Conservation (phyloP, 257 asterid species). For the Penstemon eatonii region DNA sequence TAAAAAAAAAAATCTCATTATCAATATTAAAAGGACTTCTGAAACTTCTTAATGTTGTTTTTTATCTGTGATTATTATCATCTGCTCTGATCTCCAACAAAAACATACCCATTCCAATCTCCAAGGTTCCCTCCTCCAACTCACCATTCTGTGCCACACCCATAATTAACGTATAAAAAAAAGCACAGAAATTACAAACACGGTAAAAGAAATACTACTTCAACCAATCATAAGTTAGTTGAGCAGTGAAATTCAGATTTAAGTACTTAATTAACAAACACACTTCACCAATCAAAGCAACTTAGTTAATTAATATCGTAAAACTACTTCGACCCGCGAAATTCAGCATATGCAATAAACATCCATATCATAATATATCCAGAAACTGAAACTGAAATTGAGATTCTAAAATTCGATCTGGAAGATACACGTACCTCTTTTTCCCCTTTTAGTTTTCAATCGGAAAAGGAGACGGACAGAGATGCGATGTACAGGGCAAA, state of each 20-base stretch:
- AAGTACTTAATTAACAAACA: neutral
- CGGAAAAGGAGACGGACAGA: slow-evolving; percentile 27
- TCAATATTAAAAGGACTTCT: no score
- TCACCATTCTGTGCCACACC: slow-evolving; percentile 58
- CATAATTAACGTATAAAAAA: slow-evolving; percentile 49
- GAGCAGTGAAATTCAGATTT: slow-evolving; percentile 1
- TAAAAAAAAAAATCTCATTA: neutral
- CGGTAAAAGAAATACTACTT: slow-evolving; percentile 2
- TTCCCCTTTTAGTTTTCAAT: slow-evolving; percentile 15
- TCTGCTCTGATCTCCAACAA: neutral
- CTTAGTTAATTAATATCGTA: neutral
- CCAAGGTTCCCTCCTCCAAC: slow-evolving; percentile 82
- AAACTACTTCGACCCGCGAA: slow-evolving; percentile 1
- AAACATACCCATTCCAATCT: slow-evolving; percentile 88
- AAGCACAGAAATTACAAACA: slow-evolving; percentile 17
- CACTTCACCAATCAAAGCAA: neutral
- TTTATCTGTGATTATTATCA: no score
- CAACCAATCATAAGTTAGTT: slow-evolving; percentile 24
- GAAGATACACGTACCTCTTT: slow-evolving; percentile 34
- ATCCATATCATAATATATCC: neutral
- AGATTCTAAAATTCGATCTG: slow-evolving; percentile 36
- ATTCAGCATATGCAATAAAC: slow-evolving; percentile 26
- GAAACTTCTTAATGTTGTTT: no score
- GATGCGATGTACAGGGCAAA: slow-evolving; percentile 35
- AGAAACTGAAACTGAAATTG: slow-evolving; percentile 1